Evolutionary conservation across 768 basidiomycete genomes (phyloP), one percentile per base, ranked within the genome.

Genomic region (Amanita molliuscula): DNA sequence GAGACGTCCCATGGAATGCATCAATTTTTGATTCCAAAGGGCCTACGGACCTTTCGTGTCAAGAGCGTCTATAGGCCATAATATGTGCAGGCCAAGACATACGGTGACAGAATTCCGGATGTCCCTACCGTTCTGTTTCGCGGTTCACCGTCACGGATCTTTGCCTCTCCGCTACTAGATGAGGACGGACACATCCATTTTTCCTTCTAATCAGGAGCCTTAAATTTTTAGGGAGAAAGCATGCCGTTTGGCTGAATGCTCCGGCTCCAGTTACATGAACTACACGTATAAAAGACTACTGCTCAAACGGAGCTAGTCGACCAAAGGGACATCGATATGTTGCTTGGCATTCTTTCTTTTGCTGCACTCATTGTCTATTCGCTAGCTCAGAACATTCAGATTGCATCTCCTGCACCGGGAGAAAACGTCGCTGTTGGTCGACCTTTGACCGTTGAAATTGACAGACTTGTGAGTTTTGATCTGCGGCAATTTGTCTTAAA

Each of bases 371-470:
- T 59, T 26, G 51, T 60, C 36, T 53, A 47, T 20, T 56, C 59
- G 28, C 57, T 61, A 41, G 73, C 67, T 13, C 74, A 75, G 51
- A 53, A 35, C 3, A 65, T 59, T 41, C 31, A 20, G 34, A 68
- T 76, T 34, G 64, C 59, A 10, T 48, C 55, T 31, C 74, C 75
- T 25, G 51, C 62, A 15, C 45, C 42, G 0, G 64, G 61, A 16
- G 42, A 56, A 25, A 55, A 34, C 5, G 56, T 74, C 37, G 47
- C 16, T 20, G 47, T 63, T n/a, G 72, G 70, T 4, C 52, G 50
- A 31, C 41, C 49, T 4, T 51, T 74, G 26, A 65, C 54, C 11
- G 69, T 73, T 4, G 65, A 72, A 54, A 57, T 75, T n/a, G 60
- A 64, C 52, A 56, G 60, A 26, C 68, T 69, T 6, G 71, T 73